Conservation (phyloP, 495 filamentous ascomycete species). For the Apiosordaria backusii region DNA sequence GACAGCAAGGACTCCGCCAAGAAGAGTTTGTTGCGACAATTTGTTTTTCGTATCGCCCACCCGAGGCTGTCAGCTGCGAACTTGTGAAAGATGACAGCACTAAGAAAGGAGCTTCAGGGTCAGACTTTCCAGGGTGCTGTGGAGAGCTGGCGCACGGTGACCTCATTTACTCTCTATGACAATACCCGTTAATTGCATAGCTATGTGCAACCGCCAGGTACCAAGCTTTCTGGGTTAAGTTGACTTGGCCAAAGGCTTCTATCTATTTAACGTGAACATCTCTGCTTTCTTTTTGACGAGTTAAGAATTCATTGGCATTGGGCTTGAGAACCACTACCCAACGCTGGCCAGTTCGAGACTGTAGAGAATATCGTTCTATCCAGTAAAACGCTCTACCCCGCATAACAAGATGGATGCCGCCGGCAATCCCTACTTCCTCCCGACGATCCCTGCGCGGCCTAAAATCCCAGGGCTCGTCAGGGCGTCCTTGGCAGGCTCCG, state of each 20-base stretch:
- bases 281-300: too few species aligned
- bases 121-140: background rate
- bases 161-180: slow-evolving; percentile 16
- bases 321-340: too few species aligned
- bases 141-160: slow-evolving; percentile 13
- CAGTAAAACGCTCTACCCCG: background rate
- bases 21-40: background rate
- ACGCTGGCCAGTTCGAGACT: too few species aligned
- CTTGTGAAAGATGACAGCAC: slow-evolving; percentile 16
- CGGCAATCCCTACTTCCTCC: background rate
- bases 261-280: too few species aligned
- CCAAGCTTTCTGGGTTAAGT: too few species aligned
- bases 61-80: slow-evolving; percentile 2
- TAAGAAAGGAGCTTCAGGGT: background rate
- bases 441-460: background rate
- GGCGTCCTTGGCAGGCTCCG: background rate
- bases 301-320: too few species aligned
- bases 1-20: background rate
- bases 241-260: too few species aligned
- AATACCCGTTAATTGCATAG: background rate
- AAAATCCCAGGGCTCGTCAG: background rate
- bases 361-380: background rate
- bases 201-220: too few species aligned
- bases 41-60: slow-evolving; percentile 6
- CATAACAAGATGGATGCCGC: background rate